Percentiles rank a stretch among this genome's conserved stretches.
Conservation (phyloP, 1,139 yeast species). For the Maudiozyma humilis region DNA sequence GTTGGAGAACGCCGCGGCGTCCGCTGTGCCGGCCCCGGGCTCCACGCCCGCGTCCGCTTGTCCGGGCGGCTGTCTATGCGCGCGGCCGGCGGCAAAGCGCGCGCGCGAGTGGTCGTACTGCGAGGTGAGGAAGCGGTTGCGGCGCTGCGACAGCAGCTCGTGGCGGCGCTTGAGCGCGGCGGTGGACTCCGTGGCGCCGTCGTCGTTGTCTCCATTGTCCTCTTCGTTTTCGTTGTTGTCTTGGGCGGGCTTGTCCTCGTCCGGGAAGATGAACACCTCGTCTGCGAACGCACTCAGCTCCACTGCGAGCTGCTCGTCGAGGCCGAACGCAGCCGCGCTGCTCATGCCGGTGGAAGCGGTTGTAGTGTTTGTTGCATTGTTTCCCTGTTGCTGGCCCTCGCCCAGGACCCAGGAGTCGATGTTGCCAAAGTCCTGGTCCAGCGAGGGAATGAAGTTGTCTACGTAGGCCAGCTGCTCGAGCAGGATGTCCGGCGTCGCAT, state of each 20-base stretch:
- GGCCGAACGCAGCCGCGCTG: constrained; percentile 21
- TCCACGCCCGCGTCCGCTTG: constrained; percentile 1
- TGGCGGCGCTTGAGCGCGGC: constrained; percentile 12
- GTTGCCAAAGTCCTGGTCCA: constrained; percentile 30
- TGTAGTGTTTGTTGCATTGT: background rate
- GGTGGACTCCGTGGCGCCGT: constrained; percentile 1
- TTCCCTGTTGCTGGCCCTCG: constrained; percentile 1
- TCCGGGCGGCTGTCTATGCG: constrained; percentile 6
- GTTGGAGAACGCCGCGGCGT: too few species aligned
- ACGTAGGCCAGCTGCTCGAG: constrained; percentile 70
- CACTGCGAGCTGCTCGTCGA: constrained; percentile 63
- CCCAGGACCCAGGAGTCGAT: constrained; percentile 22
- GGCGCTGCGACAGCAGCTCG: constrained; percentile 26
- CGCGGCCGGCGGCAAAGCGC: constrained; percentile 24
- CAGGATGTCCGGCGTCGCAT: constrained; percentile 51
- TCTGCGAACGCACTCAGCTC: constrained; percentile 77
- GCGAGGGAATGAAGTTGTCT: constrained; percentile 57
- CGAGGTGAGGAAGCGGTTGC: constrained; percentile 27
- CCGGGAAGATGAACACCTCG: constrained; percentile 68
- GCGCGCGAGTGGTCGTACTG: constrained; percentile 29
- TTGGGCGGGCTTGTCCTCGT: constrained; percentile 55
- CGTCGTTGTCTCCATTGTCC: constrained; percentile 5
- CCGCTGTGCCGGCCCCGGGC: background rate
- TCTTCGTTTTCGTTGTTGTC: constrained; percentile 2
- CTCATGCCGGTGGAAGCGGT: background rate